Evolutionary conservation across 805 yeast species (phyloP), one percentile per base, ranked within the genome.

Genomic region (Suhomyces sp.): DNA sequence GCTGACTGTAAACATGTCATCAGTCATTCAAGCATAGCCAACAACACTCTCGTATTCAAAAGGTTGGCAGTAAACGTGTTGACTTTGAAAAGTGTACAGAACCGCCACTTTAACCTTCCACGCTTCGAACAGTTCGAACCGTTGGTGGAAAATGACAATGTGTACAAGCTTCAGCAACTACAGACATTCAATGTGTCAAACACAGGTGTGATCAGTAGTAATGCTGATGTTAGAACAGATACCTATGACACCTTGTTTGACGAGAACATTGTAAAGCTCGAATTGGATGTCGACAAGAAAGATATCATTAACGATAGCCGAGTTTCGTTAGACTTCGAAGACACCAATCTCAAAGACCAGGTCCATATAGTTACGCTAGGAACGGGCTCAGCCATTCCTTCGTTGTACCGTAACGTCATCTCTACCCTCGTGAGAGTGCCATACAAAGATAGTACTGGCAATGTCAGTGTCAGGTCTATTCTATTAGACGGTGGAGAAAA

Each of bases 401-500:
- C 96, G 0, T 82, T 83, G 54, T 82, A 84, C 60, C 78, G 98
- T 59, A 94, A 94, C 64, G 99, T 94, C 1, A 80, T 88, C 13
- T 87, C 94, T 0, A 88, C 89, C 17, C 66, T 91, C 23, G 77
- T 94, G 2, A 80, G 97, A 55, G 60, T 91, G 1, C 96, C 97
- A 1, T 76, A 66, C 53, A 40, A 44, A n/a, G 55, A 54, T 8
- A 53, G 48, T 6, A 49, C 59, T 24, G 70, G 60, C 0, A 54
- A 60, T 3, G 44, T 69, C 5, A 49, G 50, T 6, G 76, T 65
- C 60, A 71, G 81, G 57, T 68, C 86, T 2, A 65, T 88, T 0
- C 60, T 94, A 22, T 70, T 94, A 36, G 99, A 94, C 70, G 96
- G 94, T n/a, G 99, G 99, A 15, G 99, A 94, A 65, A 91, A 90